Base-by-base conservation (phyloP, 139 green algal species). In the Ettlia oleoabundans region DNA sequence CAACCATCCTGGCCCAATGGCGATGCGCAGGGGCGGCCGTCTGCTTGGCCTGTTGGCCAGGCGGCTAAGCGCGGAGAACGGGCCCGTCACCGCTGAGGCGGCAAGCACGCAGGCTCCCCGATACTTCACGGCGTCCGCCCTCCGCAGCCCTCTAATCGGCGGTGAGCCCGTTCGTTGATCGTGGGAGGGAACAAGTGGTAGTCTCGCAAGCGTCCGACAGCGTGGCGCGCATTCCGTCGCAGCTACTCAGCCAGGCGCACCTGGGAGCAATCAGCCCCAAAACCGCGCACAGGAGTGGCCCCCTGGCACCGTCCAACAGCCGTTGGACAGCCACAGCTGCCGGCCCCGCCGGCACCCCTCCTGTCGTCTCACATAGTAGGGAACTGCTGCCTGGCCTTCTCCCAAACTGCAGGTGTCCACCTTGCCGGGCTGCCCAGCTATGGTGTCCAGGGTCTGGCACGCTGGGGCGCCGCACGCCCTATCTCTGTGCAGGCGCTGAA, bases 401-500 rank as follows among this genome's bases (percentile, higher is more conserved):
- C n/a, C n/a, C n/a, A n/a, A 15, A 58, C 15, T 33, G 42, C 32
- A 75, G 76, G 76, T 2, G 7, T 47, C 30, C 13, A 2, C 37
- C 69, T 81, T 32, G 24, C 73, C 21, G 26, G 32, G 2, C 43
- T 81, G 37, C 3, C 28, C 63, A 51, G 30, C 63, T 69, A 82
- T 73, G 69, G 69, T 35, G 4, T 24, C 4, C 33, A 51, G 3
- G 74, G 41, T 21, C 19, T 82, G 52, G 41, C 71, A 4, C 81
- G 69, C 35, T 73, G 30, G 10, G 88, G 88, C 21, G 88, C 88
- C 18, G 30, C 70, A 64, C 86, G 93, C 41, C 37, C 42, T 82
- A 98, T 98, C 73, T 90, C 91, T 0, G 84, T 96, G 19, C 81
- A 92, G 51, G 88, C 92, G 28, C 81, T 98, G 37, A 81, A 88